Evolutionary conservation across 2,329 filamentous ascomycete species (phyloP).

Genomic region (Beauveria medogensis): DNA sequence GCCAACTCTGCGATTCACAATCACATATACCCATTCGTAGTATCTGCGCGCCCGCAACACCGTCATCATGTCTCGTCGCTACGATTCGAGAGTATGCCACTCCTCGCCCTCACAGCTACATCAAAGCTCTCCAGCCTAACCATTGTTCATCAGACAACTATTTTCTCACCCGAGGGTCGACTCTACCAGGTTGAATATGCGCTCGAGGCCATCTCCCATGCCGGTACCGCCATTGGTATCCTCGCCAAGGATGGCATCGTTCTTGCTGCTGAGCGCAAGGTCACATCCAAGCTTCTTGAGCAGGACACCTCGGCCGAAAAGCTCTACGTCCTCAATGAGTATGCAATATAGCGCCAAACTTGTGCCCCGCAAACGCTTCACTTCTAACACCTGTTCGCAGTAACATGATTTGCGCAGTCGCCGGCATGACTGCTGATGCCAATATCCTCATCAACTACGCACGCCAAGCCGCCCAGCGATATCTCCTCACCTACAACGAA

Average conservation of each 20-base stretch:
- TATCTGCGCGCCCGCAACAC: not conserved
- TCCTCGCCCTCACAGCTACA: slow-evolving; percentile 8
- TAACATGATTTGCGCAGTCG: slow-evolving; percentile 99
- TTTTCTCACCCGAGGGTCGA: slow-evolving; percentile 98
- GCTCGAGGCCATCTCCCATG: slow-evolving; percentile 95
- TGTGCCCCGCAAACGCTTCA: not conserved
- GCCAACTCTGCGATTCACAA: not conserved
- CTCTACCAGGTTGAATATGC: slow-evolving; percentile 99
- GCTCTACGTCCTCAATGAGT: slow-evolving; percentile 99
- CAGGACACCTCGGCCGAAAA: slow-evolving; percentile 99
- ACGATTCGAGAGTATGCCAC: slow-evolving; percentile 82
- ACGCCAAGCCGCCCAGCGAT: slow-evolving; percentile 90
- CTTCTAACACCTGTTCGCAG: slow-evolving; percentile 35
- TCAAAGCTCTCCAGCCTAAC: slow-evolving; percentile 12
- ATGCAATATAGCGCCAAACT: slow-evolving; percentile 26
- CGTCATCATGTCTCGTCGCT: slow-evolving; percentile 79
- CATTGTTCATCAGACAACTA: slow-evolving; percentile 67
- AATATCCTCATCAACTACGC: slow-evolving; percentile 99
- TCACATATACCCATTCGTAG: not conserved
- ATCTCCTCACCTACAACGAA: slow-evolving; percentile 99
- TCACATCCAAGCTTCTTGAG: slow-evolving; percentile 97
- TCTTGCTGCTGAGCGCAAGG: slow-evolving; percentile 94
- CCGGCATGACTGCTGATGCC: slow-evolving; percentile 97
- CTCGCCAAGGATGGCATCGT: slow-evolving; percentile 98
- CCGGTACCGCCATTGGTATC: slow-evolving; percentile 92